A percentile compares a stretch with the other conserved stretches of the same genome.
Conservation (phyloP, 345 rosid species). For the Moricandia moricandioides region DNA sequence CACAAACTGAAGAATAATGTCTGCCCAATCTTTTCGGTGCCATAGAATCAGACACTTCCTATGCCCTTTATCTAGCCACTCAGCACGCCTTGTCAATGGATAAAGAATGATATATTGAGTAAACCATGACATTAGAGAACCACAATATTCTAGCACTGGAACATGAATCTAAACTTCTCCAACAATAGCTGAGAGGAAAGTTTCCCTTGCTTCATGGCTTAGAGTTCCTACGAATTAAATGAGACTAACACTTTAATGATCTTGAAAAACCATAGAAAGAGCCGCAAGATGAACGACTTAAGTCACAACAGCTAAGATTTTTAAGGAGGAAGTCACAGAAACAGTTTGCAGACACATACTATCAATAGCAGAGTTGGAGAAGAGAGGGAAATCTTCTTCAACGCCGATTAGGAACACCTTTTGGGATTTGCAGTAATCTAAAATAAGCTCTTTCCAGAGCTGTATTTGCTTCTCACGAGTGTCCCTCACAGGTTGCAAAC, state of each 20-base stretch:
- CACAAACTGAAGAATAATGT: conserved; percentile 71
- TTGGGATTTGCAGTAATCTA: conserved; percentile 77
- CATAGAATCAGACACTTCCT: conserved; percentile 84
- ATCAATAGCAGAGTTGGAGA: conserved; percentile 73
- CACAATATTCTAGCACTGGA: background rate
- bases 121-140: too few relatives aligned
- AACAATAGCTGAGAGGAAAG: conserved; percentile 82
- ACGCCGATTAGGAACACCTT: conserved; percentile 60
- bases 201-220: conserved; percentile 88
- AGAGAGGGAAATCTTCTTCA: conserved; percentile 84
- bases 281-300: too few relatives aligned
- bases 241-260: too few relatives aligned
- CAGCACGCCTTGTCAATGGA: conserved; percentile 98
- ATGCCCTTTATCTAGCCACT: conserved; percentile 92
- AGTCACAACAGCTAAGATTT: too few relatives aligned
- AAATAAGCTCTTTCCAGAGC: conserved; percentile 88
- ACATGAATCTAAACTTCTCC: conserved; percentile 61
- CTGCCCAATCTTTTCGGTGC: conserved; percentile 97
- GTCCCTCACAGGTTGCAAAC: conserved; percentile 94
- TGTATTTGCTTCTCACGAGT: conserved; percentile 93
- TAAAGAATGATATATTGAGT: too few relatives aligned
- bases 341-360: too few relatives aligned
- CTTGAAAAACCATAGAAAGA: background rate
- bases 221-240: conserved; percentile 62
- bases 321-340: too few relatives aligned